Conservation (phyloP, 164 flowering plant species). For the Hamamelis virginiana region DNA sequence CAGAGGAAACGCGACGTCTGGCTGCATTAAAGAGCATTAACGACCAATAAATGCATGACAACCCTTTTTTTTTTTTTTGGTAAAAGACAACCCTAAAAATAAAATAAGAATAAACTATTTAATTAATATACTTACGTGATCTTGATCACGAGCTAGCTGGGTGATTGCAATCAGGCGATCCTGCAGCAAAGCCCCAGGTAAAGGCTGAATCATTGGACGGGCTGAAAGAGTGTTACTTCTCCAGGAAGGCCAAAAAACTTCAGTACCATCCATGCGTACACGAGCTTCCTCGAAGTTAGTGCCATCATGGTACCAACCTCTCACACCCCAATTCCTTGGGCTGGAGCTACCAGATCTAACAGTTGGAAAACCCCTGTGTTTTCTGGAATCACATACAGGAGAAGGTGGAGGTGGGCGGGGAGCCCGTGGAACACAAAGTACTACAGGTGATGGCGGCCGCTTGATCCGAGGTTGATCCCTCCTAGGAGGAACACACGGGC, state of each 20-base stretch:
- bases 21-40: conserved; percentile 42
- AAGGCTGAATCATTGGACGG: conserved; percentile 66
- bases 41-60: conserved; percentile 8
- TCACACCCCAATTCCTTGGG: conserved; percentile 93
- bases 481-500: conserved; percentile 79
- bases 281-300: conserved; percentile 58
- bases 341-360: conserved; percentile 99
- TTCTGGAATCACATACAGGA: conserved; percentile 81
- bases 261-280: conserved; percentile 68
- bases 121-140: conserved; percentile 63
- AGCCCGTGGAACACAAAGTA: conserved; percentile 88
- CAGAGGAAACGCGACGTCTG: conserved; percentile 85
- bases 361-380: conserved; percentile 83
- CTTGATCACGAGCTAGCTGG: conserved; percentile 82
- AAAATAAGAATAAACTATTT: background rate
- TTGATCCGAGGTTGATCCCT: conserved; percentile 82
- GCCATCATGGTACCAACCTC: conserved; percentile 83
- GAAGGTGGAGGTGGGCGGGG: conserved; percentile 92
- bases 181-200: conserved; percentile 74
- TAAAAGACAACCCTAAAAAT: background rate
- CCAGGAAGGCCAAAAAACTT: conserved; percentile 94
- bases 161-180: conserved; percentile 84
- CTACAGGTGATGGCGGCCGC: conserved; percentile 95
- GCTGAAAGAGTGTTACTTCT: conserved; percentile 66
- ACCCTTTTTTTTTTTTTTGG: no score